Evolutionary conservation across 805 yeast genomes (phyloP), one percentile per base, ranked within the genome.

Genomic region (Candida tallmaniae): DNA sequence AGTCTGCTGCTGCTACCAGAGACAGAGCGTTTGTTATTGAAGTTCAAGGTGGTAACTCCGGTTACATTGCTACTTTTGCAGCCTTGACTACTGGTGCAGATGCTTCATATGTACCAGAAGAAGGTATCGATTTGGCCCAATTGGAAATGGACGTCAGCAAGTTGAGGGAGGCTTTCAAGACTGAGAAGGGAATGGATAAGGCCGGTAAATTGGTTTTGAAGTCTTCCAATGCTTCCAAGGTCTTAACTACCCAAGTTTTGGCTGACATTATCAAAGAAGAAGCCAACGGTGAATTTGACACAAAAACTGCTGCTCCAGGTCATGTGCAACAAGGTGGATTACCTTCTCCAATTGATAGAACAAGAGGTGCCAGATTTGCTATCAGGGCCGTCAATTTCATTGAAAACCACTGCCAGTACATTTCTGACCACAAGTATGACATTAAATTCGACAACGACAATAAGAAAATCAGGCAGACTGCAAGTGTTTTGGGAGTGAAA

Each of bases 251-350:
- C 6, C 79, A 84, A 44, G 69, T 85, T 39, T 72, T 93, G 50
- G 87, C 96, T 11, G 80, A 84, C 41, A 85, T 93, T 38, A 81
- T 90, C 49, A 78, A 79, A 41, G 83, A 83, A 52, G 89, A 86
- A 50, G 80, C 88, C 23, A 60, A 73, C 24, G 85, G 83, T 31
- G 72, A 70, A 45, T 93, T 85, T 56, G 97, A 89, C 51, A 83
- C 93, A 12, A 81, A 94, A 58, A 88, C 96, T 4, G 97, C 97
- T 11, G 78, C 89, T 40, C 98, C 98, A 18, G 98, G 98, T 20
- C 97, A 90, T 56, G 93, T 90, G 39, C 98, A 93, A 70, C 98
- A 93, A 65, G 98, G 98, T 57, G 93, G 89, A 40, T 75, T 78
- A 35, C 98, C 98, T 32, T 81, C 96, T 6, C 87, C 97, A 5